Base-by-base conservation (phyloP, 495 filamentous ascomycete genomes). In the Trichoderma asperelloides region DNA sequence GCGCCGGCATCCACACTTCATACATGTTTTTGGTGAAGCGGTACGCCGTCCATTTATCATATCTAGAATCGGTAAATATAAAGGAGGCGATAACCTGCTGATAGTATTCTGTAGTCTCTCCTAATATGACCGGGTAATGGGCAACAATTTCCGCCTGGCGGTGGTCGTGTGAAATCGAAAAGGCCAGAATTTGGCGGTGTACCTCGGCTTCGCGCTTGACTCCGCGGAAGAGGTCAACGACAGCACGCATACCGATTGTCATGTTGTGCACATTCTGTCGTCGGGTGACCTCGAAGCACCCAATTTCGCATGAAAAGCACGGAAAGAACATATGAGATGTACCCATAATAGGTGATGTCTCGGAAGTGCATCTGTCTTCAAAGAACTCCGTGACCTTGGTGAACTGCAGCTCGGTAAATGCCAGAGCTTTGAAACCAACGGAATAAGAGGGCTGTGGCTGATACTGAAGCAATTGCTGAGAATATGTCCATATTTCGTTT, bases 111-210 rank as follows among this genome's bases (percentile, higher is more conserved):
- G 68, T 74, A 15, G 73, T 37, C 11, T 74, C 68, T 64, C 66
- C 71, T 43, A 72, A 66, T 16, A 78, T 77, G 13, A 76, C 66
- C 3, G 68, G 66, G 45, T 78, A 78, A 66, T 78, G 66, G n/a
- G 71, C 75, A 28, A 73, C 75, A 18, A 82, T 78, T 37, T 75
- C 68, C 30, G 79, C 74, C 11, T 68, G 65, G 33, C 69, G 49
- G 60, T 78, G 64, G 69, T 82, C 73, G 71, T 82, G 77, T 27
- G 77, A 80, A 62, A 84, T 73, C 0, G 78, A 82, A 73, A 82
- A 84, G 30, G 72, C 74, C 66, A 80, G 71, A 41, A 79, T 77
- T 66, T 78, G 68, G 47, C 70, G 71, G 67, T 81, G 37, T 43
- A 81, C 66, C 70, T 80, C 77, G 41, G 72, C 60, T 67, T 77